Evolutionary conservation across 2,329 filamentous ascomycete species (phyloP).

Genomic region (Exophiala sp.): DNA sequence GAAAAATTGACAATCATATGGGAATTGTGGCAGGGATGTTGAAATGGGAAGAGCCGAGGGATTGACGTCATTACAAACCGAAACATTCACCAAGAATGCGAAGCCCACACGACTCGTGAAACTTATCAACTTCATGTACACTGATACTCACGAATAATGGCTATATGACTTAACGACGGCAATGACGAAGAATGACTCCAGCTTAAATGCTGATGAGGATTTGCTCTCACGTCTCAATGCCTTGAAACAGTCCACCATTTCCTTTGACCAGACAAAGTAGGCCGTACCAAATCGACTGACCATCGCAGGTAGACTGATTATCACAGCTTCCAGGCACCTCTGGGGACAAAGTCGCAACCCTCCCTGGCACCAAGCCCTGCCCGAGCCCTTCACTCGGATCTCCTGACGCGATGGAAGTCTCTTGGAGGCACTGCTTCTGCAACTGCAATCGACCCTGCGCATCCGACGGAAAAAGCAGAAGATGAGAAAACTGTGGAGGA

Average conservation of each 20-base stretch:
- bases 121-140: neutral
- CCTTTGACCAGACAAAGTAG: conserved; percentile 32
- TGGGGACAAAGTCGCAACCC: neutral
- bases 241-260: conserved; percentile 33
- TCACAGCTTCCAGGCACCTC: conserved; percentile 10
- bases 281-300: neutral
- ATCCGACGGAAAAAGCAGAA: conserved; percentile 15
- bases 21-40: neutral
- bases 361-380: conserved; percentile 20
- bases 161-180: conserved; percentile 7
- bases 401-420: conserved; percentile 25
- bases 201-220: conserved; percentile 28
- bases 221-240: conserved; percentile 35
- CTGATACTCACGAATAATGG: conserved; percentile 1
- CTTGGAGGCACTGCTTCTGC: conserved; percentile 16
- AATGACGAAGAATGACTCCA: conserved; percentile 18
- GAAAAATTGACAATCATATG: neutral
- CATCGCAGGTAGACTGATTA: conserved; percentile 10
- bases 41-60: neutral
- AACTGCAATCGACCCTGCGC: neutral
- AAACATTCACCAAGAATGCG: conserved; percentile 2
- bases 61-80: neutral
- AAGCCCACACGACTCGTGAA: neutral
- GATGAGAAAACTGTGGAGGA: conserved; percentile 32
- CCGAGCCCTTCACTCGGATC: conserved; percentile 23